Percentiles rank a stretch among this genome's conserved stretches.
Evolutionary conservation across 371 early-diverging fungal species (phyloP).

Genomic region (Zancudomyces culisetae): DNA sequence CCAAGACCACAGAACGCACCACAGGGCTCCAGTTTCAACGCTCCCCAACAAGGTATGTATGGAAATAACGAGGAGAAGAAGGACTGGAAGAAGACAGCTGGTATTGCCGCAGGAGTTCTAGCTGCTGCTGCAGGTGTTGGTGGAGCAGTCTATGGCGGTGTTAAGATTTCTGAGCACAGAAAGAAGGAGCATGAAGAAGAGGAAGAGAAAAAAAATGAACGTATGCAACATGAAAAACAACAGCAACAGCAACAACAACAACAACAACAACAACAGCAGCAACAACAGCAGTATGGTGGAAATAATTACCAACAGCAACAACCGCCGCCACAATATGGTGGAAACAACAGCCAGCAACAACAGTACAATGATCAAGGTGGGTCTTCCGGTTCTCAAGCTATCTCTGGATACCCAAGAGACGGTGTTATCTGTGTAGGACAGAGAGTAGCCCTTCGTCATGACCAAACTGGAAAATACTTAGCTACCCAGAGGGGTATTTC

Average conservation of each 20-base stretch:
- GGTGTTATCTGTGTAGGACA: slow-evolving; percentile 16
- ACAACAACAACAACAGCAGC: not conserved
- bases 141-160: slow-evolving; percentile 2
- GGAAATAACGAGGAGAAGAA: not conserved
- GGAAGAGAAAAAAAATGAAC: not conserved
- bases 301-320: not conserved
- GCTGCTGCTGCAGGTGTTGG: slow-evolving; percentile 3
- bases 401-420: slow-evolving; percentile 11
- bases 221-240: not conserved
- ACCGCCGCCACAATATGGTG: not conserved
- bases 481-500: slow-evolving; percentile 21
- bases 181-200: not conserved
- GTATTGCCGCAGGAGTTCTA: not conserved
- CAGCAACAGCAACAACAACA: not conserved
- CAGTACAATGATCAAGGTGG: not conserved
- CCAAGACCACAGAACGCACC: not conserved
- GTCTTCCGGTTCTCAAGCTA: not conserved
- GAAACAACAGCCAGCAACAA: not conserved
- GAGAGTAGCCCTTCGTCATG: slow-evolving; percentile 31
- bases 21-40: not conserved
- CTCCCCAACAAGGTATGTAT: not conserved
- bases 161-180: not conserved
- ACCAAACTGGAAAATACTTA: slow-evolving; percentile 28
- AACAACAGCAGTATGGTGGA: not conserved
- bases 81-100: slow-evolving; percentile 1